Percentiles rank a stretch among this genome's conserved stretches.
These are phyloP conservation scores for Crataegus laevigata DNA, from an alignment of 306 rosid species.

Conservation along the genomic window DNA sequence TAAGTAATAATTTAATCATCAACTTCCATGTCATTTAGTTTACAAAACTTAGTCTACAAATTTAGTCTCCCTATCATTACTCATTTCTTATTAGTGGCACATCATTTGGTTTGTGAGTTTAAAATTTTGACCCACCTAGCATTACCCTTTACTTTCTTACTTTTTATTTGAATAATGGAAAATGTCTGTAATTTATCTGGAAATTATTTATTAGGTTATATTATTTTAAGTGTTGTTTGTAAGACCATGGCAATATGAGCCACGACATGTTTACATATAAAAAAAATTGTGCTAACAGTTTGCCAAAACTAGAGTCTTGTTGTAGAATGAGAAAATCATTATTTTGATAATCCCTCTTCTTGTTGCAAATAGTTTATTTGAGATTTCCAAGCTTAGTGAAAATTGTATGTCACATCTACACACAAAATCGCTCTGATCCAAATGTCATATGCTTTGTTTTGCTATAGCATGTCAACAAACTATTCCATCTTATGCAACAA, in stretches of 20 bases:
- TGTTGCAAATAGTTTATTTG: neutral
- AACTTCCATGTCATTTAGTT: no score
- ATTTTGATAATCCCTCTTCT: neutral
- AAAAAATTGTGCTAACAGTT: neutral
- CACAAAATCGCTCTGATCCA: neutral
- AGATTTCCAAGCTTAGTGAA: neutral
- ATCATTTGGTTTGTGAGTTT: no score
- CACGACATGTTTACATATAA: no score
- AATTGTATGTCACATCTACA: neutral
- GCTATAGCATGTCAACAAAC: neutral
- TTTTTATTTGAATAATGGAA: no score
- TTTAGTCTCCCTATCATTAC: no score
- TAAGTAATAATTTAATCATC: no score
- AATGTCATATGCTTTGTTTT: neutral
- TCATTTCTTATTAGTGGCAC: no score
- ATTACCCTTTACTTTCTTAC: no score
- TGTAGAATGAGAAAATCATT: neutral
- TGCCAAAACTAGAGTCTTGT: neutral
- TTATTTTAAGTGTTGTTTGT: neutral
- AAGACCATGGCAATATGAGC: neutral
- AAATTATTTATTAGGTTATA: no score
- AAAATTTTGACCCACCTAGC: no score
- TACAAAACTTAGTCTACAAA: no score
- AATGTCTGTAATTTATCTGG: no score
- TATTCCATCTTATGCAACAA: neutral